A percentile compares a stretch with the other conserved stretches of the same genome.
Conservation (phyloP, 2,329 filamentous ascomycete species). For the Aaosphaeria arxii region DNA sequence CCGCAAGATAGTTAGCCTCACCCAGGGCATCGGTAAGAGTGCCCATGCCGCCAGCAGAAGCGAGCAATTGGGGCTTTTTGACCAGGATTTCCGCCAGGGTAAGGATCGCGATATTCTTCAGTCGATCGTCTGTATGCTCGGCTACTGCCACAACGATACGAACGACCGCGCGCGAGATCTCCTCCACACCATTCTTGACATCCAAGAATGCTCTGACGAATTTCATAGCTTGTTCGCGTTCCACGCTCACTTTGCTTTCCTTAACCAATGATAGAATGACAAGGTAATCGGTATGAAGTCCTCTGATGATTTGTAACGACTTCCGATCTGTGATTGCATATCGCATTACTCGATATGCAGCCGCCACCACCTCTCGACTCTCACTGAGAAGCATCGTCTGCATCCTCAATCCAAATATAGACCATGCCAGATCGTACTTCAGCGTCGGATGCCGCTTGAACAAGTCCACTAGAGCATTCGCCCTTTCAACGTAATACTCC, state of each 20-base stretch:
- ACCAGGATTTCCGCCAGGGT: constrained; percentile 90
- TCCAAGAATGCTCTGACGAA: constrained; percentile 94
- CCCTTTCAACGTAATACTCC: constrained; percentile 92
- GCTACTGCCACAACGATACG: constrained; percentile 89
- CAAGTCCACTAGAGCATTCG: constrained; percentile 91
- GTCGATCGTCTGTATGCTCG: constrained; percentile 77
- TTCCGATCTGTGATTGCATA: constrained; percentile 91
- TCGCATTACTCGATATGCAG: constrained; percentile 87
- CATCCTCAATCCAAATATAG: constrained; percentile 87
- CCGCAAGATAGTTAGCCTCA: constrained; percentile 88
- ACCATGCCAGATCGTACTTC: constrained; percentile 96
- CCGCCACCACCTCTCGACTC: constrained; percentile 90
- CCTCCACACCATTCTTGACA: constrained; percentile 85
- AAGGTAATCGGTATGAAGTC: constrained; percentile 85
- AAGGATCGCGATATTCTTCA: constrained; percentile 87
- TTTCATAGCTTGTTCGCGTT: constrained; percentile 94
- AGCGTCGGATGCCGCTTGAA: constrained; percentile 90
- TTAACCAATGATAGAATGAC: constrained; percentile 92
- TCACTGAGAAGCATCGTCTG: constrained; percentile 96
- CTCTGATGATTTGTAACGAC: constrained; percentile 83
- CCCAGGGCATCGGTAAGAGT: constrained; percentile 88
- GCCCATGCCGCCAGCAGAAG: constrained; percentile 79
- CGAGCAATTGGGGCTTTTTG: constrained; percentile 75
- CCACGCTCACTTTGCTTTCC: constrained; percentile 93
- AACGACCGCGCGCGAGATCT: constrained; percentile 83